Base-by-base conservation (phyloP, 352 stramenopile genomes). In the Pythium rishiriense region DNA sequence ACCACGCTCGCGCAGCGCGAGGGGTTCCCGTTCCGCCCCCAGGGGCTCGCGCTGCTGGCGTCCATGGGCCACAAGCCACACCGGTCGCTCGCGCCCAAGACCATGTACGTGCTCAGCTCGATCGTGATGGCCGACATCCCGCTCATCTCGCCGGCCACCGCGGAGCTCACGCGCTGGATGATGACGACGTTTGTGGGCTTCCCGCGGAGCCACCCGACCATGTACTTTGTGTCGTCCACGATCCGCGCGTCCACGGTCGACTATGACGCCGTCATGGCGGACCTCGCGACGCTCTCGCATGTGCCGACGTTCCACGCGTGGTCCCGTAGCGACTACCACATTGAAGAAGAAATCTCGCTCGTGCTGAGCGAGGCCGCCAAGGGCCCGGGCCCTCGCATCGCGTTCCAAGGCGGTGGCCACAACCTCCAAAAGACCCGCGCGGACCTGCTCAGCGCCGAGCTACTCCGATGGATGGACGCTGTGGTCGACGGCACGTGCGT, bases 381-480 rank as follows among this genome's bases (percentile, higher is more conserved):
- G 10, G 48, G 46, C 33, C 22, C 62, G 22, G 70, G 70, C 15
- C 65, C 71, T 14, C 74, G 69, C 31, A 25, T 83, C 22, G 55
- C 67, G 22, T 83, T 81, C 42, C 51, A 66, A 19, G 62, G 46
- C 15, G 76, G 74, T 11, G 73, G 74, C 7, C 77, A 86, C 65
- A 83, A 81, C 46, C 57, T 86, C 29, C 74, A 83, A 54, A 81
- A 81, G 58, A 78, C 68, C 8, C 62, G 67, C 21, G 77, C 68
- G 0, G 39, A 66, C 8, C 12, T 68, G n/a, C 56, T 80, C 25
- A 59, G 66, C 2, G 19, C 42, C 19, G 60, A 73, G 37, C 66
- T 78, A 35, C 22, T 56, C 12, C 57, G 60, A 35, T 80, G 73
- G 70, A 49, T 58, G 17, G 28, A 43, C 17, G 37, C 39, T 28